Evolutionary conservation across 75 land plant species (phyloP), one percentile per base, ranked within the genome.

Genomic region (Picea glauca): DNA sequence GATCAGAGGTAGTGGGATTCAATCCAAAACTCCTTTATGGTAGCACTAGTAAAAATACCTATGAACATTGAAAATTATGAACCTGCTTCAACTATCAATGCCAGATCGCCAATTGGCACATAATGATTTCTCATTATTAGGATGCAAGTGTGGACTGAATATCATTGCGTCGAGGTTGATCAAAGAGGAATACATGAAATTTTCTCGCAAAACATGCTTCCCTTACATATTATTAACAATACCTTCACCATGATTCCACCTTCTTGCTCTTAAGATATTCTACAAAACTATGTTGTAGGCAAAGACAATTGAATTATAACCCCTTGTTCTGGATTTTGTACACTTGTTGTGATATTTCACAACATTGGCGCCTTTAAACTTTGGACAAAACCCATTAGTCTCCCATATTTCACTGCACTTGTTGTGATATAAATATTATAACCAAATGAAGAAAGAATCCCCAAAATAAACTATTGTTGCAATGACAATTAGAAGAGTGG

Each of bases 211-310:
- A 11, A 97, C 67, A 13, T 67, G 62, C 65, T 85, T 88, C 58
- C 76, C 63, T 11, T 85, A 83, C 99, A 97, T 97, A 85, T 97
- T 98, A 57, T 84, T 80, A 72, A 95, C 88, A 79, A 97, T 89
- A 20, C 98, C 98, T 4, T 81, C 87, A 13, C 91, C 99, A 32
- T 91, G 79, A 23, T 78, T 84, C 96, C 93, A 93, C 79, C 86
- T 84, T 66, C 83, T 80, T 12, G 88, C 92, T 26, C 88, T 82
- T 38, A 93, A 67, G 26, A 85, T 89, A 78, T 93, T 97, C 20
- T 94, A 81, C 59, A 97, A 75, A 54, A 90, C 91, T 43, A 97
- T 89, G 63, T 97, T 97, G 89, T 94, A 97, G 58, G 91, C 91
- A 77, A 86, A 84, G 73, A 90, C 81, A 23, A 94, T 93, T 15